A percentile compares a stretch with the other conserved stretches of the same genome.
Conservation (phyloP, 768 basidiomycete species). For the Pholiota conissans region DNA sequence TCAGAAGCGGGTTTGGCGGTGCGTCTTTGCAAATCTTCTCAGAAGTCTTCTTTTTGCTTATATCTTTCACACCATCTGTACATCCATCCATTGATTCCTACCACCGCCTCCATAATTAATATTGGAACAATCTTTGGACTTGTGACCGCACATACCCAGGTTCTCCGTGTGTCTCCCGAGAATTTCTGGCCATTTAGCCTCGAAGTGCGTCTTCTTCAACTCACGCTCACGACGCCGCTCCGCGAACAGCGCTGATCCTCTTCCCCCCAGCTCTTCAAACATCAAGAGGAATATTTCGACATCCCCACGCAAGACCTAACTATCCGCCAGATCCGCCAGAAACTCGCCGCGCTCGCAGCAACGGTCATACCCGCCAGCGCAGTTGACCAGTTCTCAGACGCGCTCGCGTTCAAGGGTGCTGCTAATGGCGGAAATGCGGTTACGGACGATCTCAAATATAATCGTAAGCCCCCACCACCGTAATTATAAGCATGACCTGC, state of each 20-base stretch:
- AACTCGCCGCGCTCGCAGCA: slow-evolving; percentile 61
- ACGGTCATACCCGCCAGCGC: slow-evolving; percentile 51
- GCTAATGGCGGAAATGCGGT: slow-evolving; percentile 83
- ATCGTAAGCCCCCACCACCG: slow-evolving; percentile 56
- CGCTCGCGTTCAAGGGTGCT: slow-evolving; percentile 57
- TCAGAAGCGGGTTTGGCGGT: slow-evolving; percentile 87
- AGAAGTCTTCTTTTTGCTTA: slow-evolving; percentile 19
- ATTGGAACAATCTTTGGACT: neutral
- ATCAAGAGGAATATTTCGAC: slow-evolving; percentile 80
- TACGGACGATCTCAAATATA: slow-evolving; percentile 87
- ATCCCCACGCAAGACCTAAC: slow-evolving; percentile 67
- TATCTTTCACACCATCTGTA: neutral
- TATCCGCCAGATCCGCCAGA: slow-evolving; percentile 71
- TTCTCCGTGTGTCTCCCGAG: slow-evolving; percentile 68
- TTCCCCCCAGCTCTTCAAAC: slow-evolving; percentile 65
- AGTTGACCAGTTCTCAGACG: slow-evolving; percentile 56
- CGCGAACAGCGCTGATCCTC: neutral
- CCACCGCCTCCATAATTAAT: neutral
- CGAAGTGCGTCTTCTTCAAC: slow-evolving; percentile 40
- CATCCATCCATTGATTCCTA: neutral
- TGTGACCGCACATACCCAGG: slow-evolving; percentile 35
- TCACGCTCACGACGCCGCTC: neutral
- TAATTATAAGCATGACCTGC: too few species aligned
- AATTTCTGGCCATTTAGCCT: slow-evolving; percentile 80
- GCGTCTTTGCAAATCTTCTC: neutral